Conservation (phyloP, 2,329 filamentous ascomycete genomes). For the Fusarium chuoi region DNA sequence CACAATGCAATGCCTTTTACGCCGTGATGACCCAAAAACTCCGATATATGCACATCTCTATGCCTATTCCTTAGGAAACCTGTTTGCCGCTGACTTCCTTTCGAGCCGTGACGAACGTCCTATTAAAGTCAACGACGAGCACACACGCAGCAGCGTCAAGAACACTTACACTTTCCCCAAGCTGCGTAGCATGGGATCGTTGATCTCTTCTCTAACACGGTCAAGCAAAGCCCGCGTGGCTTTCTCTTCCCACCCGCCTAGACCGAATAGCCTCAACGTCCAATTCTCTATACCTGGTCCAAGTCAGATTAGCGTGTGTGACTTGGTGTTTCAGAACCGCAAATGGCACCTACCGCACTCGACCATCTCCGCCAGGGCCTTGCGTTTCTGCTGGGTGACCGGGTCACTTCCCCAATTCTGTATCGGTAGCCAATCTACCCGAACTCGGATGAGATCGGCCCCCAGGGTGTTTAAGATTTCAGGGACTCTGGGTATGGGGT, state of each 20-base stretch:
- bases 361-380: constrained; percentile 50
- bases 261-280: constrained; percentile 48
- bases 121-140: too few relatives aligned
- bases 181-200: constrained; percentile 44
- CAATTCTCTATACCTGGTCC: constrained; percentile 45
- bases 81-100: constrained; percentile 36
- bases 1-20: constrained; percentile 1
- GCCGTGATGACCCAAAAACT: constrained; percentile 26
- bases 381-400: constrained; percentile 51
- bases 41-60: constrained; percentile 9
- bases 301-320: constrained; percentile 3
- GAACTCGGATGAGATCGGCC: constrained; percentile 54
- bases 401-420: constrained; percentile 54
- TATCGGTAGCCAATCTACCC: constrained; percentile 55
- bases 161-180: constrained; percentile 48
- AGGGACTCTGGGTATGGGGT: constrained; percentile 51
- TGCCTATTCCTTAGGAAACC: neutral
- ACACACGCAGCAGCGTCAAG: too few relatives aligned
- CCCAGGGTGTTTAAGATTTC: constrained; percentile 50
- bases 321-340: neutral
- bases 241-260: constrained; percentile 47
- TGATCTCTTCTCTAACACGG: constrained; percentile 46
- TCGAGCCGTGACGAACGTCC: constrained; percentile 48
- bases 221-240: constrained; percentile 46
- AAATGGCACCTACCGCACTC: constrained; percentile 47